Evolutionary conservation across 2,329 filamentous ascomycete species (phyloP), one percentile per base, ranked within the genome.

Genomic region (Aspergillus calidoustus): DNA sequence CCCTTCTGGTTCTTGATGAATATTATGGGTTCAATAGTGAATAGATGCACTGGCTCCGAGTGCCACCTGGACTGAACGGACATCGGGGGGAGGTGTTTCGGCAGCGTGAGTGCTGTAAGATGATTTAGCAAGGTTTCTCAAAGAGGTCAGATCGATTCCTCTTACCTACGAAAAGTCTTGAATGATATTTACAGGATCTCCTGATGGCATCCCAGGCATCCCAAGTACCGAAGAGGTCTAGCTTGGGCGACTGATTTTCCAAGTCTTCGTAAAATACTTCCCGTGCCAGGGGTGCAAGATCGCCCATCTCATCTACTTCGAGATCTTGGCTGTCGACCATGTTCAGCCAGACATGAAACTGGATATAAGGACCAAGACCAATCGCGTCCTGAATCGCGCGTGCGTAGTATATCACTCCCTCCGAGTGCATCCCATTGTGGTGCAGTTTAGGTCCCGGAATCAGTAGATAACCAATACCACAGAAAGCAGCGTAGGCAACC

Each of bases 401-500:
- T 38, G 91, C 91, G 81, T 93, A 99, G 71, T 93, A 91, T 0
- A 89, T 79, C 71, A 83, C 85, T 17, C 84, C 82, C 57, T 81
- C 78, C 2, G 77, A 77, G 64, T 79, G 72, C 53, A 76, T 67
- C 47, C 82, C 83, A 60, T 84, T 83, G 60, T 86, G 83, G 66
- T 89, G 86, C 15, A 87, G 79, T 66, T 86, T 85, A 3, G 95
- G 95, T 0, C 93, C 93, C 1, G 90, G 88, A 31, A 99, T 83
- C 54, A 98, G 82, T 61, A 98, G 84, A 76, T 91, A 96, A 59
- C 89, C 88, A 52, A 95, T 86, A 41, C 96, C 96, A 72, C 93
- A 97, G 79, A 98, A 99, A 65, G 92, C 93, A 66, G 96, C 95
- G 79, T 97, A 99, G 53, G 92, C 91, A 52, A 98, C 86, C 75